Evolutionary conservation across 2,329 filamentous ascomycete genomes (phyloP).

Genomic region (Albophoma yamanashiensis): DNA sequence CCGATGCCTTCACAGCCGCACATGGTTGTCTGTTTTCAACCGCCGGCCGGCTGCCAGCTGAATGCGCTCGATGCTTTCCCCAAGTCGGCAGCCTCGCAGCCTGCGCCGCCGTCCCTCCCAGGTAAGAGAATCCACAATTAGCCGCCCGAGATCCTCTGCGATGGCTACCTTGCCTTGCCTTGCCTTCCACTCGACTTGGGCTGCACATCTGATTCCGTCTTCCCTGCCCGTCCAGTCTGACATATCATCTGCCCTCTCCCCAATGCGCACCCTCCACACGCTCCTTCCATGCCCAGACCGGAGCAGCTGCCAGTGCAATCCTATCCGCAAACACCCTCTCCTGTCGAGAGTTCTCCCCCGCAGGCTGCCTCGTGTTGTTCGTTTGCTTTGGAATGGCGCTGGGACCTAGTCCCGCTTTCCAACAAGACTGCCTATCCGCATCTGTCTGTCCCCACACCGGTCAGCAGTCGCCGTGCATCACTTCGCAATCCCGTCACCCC

Average conservation of each 20-base stretch:
- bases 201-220: background rate
- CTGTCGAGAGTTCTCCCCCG: background rate
- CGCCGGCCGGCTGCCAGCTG: background rate
- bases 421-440: background rate
- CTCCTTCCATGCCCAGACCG: background rate
- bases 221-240: background rate
- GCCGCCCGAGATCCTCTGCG: background rate
- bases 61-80: background rate
- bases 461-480: constrained; percentile 1
- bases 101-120: background rate
- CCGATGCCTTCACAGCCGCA: background rate
- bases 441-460: constrained; percentile 4
- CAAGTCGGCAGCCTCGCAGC: background rate
- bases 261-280: background rate
- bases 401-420: background rate
- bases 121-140: constrained; percentile 1
- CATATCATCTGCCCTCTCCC: background rate
- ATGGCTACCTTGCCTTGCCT: background rate
- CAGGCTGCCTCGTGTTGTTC: background rate
- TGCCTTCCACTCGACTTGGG: background rate
- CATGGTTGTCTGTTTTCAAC: constrained; percentile 1
- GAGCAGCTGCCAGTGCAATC: background rate
- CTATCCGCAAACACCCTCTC: background rate
- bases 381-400: background rate
- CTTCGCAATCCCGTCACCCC: background rate